Conservation (phyloP, 768 basidiomycete species). For the Chlorophyllum brunneum region DNA sequence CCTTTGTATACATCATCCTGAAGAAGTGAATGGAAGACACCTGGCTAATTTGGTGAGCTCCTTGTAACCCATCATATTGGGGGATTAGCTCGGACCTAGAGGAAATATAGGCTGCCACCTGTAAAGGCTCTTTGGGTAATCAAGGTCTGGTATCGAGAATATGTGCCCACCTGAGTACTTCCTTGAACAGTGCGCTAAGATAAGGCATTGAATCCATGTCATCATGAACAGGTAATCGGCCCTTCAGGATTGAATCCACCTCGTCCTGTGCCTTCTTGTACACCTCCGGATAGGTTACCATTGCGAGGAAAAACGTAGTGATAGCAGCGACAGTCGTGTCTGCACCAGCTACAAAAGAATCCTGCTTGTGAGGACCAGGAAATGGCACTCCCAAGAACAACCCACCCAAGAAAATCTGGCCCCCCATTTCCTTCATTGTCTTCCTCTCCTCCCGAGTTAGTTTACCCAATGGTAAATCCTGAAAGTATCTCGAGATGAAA, state of each 20-base stretch:
- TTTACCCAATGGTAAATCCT: conserved; percentile 12
- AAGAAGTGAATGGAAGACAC: conserved; percentile 17
- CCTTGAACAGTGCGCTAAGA: conserved; percentile 17
- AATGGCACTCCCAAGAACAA: too few species aligned
- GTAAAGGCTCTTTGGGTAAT: background rate
- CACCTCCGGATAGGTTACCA: conserved; percentile 25
- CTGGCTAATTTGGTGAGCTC: conserved; percentile 28
- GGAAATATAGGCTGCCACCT: conserved; percentile 9
- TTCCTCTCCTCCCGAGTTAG: conserved; percentile 9
- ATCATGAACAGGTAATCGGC: conserved; percentile 16
- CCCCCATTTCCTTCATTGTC: conserved; percentile 17
- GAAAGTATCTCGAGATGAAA: conserved; percentile 15
- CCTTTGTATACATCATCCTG: conserved; percentile 15
- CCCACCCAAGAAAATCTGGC: conserved; percentile 17
- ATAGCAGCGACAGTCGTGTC: conserved; percentile 12
- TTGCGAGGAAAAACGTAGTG: conserved; percentile 14
- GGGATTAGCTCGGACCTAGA: conserved; percentile 24
- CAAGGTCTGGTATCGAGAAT: conserved; percentile 12
- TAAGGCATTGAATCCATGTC: conserved; percentile 19
- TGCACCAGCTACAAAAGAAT: conserved; percentile 10
- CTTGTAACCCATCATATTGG: too few species aligned
- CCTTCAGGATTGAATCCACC: conserved; percentile 28
- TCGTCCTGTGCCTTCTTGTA: conserved; percentile 36
- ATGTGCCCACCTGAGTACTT: conserved; percentile 16
- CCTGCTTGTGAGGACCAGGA: too few species aligned